phyloP scores from a whole-genome alignment of 306 rosid genomes.

The Arachis hypogaea region DNA sequence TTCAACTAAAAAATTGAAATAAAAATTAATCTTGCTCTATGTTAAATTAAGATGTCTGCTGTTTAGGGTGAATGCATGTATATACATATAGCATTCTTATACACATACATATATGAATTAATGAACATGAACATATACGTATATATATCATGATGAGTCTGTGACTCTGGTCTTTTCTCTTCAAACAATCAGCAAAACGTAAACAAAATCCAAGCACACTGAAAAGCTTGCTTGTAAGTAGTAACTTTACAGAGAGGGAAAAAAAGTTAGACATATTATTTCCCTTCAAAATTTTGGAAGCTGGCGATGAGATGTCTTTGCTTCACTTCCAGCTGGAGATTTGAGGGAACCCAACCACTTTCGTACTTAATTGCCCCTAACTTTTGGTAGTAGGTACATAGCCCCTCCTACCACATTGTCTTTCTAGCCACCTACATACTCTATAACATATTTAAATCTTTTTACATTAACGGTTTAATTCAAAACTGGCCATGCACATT shows the following conservation, averaged over 20 bases:
- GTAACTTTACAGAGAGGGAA: neutral
- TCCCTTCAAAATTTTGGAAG: neutral
- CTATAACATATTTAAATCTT: neutral
- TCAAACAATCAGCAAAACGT: no score
- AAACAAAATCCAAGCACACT: no score
- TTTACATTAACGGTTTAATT: neutral
- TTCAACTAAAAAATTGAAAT: no score
- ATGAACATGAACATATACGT: no score
- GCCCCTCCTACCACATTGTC: neutral
- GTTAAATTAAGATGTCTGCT: no score
- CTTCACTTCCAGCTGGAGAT: slow-evolving; percentile 10
- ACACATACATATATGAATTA: no score
- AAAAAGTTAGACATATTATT: neutral
- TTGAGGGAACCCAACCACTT: slow-evolving; percentile 5
- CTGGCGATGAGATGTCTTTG: neutral
- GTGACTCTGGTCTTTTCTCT: no score
- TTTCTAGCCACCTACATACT: neutral
- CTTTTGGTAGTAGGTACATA: neutral
- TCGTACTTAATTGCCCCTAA: neutral
- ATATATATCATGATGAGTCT: no score
- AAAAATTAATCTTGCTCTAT: no score
- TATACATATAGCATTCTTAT: no score
- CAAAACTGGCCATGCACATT: no score
- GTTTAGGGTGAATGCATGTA: no score
- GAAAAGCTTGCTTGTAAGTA: neutral